Percentiles rank a stretch among this genome's conserved stretches.
Conservation (phyloP, 345 rosid genomes). For the Moricandia arvensis region DNA sequence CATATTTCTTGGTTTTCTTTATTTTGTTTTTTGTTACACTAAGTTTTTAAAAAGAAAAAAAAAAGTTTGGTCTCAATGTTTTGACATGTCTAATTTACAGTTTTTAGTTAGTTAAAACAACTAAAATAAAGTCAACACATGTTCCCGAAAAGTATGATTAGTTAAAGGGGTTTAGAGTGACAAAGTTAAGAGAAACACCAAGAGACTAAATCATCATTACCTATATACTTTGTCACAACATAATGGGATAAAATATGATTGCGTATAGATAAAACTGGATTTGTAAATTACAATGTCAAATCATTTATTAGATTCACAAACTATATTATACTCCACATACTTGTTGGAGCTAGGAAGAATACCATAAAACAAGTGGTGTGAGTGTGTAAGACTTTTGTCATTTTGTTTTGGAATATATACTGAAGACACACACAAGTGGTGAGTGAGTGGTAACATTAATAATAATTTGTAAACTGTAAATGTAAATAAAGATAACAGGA, state of each 20-base stretch:
- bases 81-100: background rate
- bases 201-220: background rate
- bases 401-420: constrained; percentile 25
- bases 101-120: background rate
- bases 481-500: constrained; percentile 62
- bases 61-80: background rate
- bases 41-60: background rate
- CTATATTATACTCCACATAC: background rate
- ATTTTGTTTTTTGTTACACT: background rate
- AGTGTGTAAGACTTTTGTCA: constrained; percentile 37
- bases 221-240: background rate
- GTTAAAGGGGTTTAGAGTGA: background rate
- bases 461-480: background rate
- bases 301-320: background rate
- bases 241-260: background rate
- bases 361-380: constrained; percentile 33
- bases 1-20: background rate
- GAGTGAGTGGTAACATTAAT: constrained; percentile 7
- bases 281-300: background rate
- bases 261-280: background rate
- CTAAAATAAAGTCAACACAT: background rate
- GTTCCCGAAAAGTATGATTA: background rate
- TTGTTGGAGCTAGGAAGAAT: background rate
- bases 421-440: constrained; percentile 29
- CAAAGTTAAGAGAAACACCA: background rate